These are phyloP conservation scores for Plasmopara viticola DNA, from an alignment of 352 stramenopile genomes.

Conservation along the genomic window DNA sequence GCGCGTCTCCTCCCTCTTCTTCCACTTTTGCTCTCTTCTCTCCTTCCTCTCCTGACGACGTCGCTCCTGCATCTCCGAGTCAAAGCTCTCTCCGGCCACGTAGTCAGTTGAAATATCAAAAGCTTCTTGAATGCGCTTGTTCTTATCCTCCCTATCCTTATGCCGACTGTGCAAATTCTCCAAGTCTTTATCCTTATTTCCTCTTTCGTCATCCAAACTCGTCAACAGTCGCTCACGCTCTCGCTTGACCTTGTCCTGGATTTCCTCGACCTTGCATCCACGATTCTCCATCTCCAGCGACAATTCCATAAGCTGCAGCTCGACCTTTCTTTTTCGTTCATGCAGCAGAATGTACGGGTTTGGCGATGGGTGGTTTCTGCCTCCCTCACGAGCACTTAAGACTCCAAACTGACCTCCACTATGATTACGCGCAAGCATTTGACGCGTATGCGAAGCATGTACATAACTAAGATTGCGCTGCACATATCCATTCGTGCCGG, in stretches of 20 bases:
- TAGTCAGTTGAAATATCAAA: constrained; percentile 72
- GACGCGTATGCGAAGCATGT: constrained; percentile 53
- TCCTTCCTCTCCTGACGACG: constrained; percentile 44
- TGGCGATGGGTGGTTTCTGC: constrained; percentile 21
- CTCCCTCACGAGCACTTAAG: constrained; percentile 13
- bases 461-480: constrained; percentile 82
- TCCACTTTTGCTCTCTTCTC: constrained; percentile 37
- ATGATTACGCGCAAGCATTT: constrained; percentile 51
- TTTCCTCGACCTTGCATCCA: constrained; percentile 59
- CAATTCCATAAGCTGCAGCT: constrained; percentile 77
- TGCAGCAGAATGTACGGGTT: constrained; percentile 82
- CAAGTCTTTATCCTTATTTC: constrained; percentile 15
- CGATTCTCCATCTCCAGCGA: constrained; percentile 72
- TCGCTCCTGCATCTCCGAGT: constrained; percentile 64
- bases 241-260: constrained; percentile 50
- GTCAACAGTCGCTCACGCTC: constrained; percentile 53
- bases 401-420: constrained; percentile 10
- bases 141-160: constrained; percentile 61
- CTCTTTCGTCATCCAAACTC: constrained; percentile 12
- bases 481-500: constrained; percentile 86
- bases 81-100: constrained; percentile 69
- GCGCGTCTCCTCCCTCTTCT: constrained; percentile 40
- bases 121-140: constrained; percentile 55
- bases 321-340: constrained; percentile 70
- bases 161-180: constrained; percentile 49